Evolutionary conservation across 306 rosid genomes (phyloP).

Genomic region (Quillaja saponaria): DNA sequence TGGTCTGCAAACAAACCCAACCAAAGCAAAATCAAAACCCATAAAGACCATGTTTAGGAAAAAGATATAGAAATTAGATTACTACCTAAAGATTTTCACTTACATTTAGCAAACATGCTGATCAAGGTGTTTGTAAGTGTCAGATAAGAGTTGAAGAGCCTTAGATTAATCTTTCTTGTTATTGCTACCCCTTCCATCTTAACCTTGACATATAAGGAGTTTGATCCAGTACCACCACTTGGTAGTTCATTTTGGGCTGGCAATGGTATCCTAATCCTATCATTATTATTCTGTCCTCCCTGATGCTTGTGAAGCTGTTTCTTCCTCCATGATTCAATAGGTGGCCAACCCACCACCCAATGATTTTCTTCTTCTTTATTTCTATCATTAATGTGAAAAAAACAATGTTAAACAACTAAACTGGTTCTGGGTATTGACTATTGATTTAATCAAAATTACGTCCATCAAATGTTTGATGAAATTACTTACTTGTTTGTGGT

Average conservation of each 20-base stretch:
- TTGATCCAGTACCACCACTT: conserved; percentile 28
- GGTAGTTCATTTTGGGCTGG: conserved; percentile 21
- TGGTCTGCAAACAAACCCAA: conserved; percentile 33
- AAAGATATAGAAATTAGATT: neutral
- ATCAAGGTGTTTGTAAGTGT: conserved; percentile 53
- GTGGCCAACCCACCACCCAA: conserved; percentile 86
- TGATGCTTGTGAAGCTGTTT: conserved; percentile 45
- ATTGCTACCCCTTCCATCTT: conserved; percentile 81
- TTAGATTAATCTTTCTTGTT: conserved; percentile 69
- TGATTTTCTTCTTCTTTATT: conserved; percentile 37
- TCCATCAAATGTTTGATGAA: neutral
- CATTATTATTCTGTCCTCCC: conserved; percentile 21
- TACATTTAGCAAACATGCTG: conserved; percentile 61
- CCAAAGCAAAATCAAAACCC: conserved; percentile 22
- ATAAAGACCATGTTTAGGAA: conserved; percentile 1
- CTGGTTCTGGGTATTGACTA: neutral
- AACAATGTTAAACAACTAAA: too few relatives aligned
- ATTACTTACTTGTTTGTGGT: conserved; percentile 13
- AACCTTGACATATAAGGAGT: conserved; percentile 62
- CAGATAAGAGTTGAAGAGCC: conserved; percentile 50
- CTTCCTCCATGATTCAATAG: conserved; percentile 73
- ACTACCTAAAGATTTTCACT: conserved; percentile 27
- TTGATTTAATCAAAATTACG: too few relatives aligned
- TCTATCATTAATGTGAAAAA: conserved; percentile 19
- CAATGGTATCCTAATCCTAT: conserved; percentile 23